Evolutionary conservation across 2,329 filamentous ascomycete species (phyloP).

Genomic region (Fusarium ramigenum): DNA sequence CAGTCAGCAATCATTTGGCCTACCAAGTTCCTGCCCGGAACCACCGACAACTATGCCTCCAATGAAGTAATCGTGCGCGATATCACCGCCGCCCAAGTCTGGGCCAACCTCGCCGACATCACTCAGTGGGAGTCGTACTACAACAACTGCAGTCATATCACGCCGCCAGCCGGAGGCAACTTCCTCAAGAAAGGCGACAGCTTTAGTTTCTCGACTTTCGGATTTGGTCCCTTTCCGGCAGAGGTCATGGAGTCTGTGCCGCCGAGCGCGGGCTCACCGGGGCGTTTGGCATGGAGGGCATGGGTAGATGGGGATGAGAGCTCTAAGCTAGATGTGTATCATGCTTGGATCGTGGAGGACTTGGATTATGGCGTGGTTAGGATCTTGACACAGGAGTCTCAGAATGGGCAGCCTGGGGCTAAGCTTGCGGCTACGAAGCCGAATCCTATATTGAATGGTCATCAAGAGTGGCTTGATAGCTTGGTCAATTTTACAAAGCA

Average conservation of each 20-base stretch:
- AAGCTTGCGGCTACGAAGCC: neutral
- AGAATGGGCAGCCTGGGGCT: neutral
- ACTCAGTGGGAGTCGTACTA: neutral
- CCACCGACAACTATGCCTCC: neutral
- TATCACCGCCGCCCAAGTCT: neutral
- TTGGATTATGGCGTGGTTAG: neutral
- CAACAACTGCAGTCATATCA: neutral
- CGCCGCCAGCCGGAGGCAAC: neutral
- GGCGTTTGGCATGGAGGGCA: neutral
- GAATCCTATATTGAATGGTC: neutral
- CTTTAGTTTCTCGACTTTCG: neutral
- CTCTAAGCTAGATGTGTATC: neutral
- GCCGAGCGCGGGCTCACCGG: neutral
- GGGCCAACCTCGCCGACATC: neutral
- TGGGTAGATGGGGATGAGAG: neutral
- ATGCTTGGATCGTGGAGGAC: neutral
- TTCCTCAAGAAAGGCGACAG: rapidly evolving
- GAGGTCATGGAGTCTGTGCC: neutral
- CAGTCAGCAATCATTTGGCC: neutral
- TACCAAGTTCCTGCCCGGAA: neutral
- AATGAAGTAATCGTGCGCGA: neutral
- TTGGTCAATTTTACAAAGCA: neutral
- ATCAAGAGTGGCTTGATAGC: neutral
- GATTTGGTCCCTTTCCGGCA: neutral
- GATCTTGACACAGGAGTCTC: neutral